Conservation (phyloP, 2,329 filamentous ascomycete genomes). For the Pseudogymnoascus sp. region DNA sequence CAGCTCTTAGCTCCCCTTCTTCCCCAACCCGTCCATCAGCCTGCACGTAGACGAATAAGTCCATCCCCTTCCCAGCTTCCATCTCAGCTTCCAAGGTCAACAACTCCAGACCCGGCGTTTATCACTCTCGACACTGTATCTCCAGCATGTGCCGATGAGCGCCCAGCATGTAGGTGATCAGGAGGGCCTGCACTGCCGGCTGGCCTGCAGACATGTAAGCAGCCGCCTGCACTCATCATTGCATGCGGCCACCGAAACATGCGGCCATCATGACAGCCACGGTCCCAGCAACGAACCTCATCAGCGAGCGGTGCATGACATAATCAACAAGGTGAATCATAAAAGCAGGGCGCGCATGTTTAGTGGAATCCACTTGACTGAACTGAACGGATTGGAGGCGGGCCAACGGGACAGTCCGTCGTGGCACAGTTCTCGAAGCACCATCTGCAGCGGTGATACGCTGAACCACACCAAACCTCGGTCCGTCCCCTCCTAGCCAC, state of each 20-base stretch:
- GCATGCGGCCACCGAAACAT: neutral
- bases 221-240: slow-evolving; percentile 10
- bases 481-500: neutral
- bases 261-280: neutral
- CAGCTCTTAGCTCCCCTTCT: neutral
- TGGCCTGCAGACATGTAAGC: slow-evolving; percentile 6
- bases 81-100: neutral
- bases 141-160: neutral
- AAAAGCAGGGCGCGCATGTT: neutral
- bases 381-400: neutral
- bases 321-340: neutral
- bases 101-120: neutral
- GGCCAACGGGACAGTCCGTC: slow-evolving; percentile 7
- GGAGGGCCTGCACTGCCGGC: slow-evolving; percentile 5
- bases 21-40: neutral
- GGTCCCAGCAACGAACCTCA: neutral
- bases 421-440: neutral
- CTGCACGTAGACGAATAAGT: slow-evolving; percentile 2
- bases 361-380: neutral
- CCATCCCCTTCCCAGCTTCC: neutral
- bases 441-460: neutral
- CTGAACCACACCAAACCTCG: neutral
- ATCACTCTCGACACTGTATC: neutral
- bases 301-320: neutral
- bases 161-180: neutral